Conservation (phyloP, 2,329 filamentous ascomycete species). For the Fusarium mangiferae region DNA sequence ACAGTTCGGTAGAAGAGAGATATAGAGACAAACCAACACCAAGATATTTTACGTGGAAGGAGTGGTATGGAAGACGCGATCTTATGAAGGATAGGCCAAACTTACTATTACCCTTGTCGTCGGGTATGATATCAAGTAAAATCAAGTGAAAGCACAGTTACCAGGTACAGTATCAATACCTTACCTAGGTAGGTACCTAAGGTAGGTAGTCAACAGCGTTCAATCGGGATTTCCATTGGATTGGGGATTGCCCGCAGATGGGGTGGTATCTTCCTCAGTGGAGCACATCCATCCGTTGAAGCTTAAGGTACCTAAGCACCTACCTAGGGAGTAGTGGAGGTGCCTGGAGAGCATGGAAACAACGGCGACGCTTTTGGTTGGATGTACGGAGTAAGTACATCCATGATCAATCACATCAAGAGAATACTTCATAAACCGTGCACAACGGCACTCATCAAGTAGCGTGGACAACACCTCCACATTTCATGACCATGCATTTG, state of each 20-base stretch:
- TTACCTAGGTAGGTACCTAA: neutral
- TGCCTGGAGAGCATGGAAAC: conserved; percentile 9
- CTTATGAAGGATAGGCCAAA: neutral
- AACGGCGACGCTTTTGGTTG: conserved; percentile 14
- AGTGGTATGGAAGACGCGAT: conserved; percentile 16
- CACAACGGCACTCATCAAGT: conserved; percentile 9
- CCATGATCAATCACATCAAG: neutral
- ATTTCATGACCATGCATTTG: conserved; percentile 5
- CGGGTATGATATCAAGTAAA: neutral
- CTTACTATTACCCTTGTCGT: neutral
- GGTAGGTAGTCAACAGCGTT: neutral
- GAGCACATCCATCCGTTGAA: conserved; percentile 18
- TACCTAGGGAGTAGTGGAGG: neutral
- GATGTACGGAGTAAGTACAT: neutral
- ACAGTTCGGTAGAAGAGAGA: neutral
- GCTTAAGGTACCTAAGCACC: neutral
- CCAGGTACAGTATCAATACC: neutral
- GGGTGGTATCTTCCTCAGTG: conserved; percentile 20
- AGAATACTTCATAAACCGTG: conserved; percentile 8
- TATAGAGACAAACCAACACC: neutral
- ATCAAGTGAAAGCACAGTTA: neutral
- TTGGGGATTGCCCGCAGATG: conserved; percentile 2
- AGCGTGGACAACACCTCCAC: conserved; percentile 6
- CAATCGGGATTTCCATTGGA: neutral
- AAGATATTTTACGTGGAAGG: neutral